Percentiles rank a stretch among this genome's conserved stretches.
These are phyloP conservation scores for Leccinum boreale DNA, from an alignment of 768 basidiomycete species.

Conservation along the genomic window DNA sequence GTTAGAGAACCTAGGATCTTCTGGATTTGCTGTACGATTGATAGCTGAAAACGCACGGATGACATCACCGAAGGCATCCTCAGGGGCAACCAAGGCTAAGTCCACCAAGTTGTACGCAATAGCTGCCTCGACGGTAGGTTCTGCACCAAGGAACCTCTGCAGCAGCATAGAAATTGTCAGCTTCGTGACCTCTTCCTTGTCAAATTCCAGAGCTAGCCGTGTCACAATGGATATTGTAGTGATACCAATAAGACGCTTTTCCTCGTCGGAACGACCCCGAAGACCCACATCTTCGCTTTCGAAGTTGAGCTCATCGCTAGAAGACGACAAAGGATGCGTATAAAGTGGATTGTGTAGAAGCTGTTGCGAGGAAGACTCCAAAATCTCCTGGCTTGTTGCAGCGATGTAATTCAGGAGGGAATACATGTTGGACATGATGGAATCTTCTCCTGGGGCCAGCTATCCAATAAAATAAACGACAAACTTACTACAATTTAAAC, in stretches of 20 bases:
- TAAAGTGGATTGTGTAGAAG: conserved; percentile 41
- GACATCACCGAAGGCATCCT: conserved; percentile 77
- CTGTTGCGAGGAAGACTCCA: conserved; percentile 48
- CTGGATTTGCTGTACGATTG: conserved; percentile 82
- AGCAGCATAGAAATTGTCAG: conserved; percentile 91
- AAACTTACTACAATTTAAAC: background rate
- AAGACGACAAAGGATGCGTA: conserved; percentile 25
- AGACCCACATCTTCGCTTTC: conserved; percentile 63
- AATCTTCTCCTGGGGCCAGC: conserved; percentile 84
- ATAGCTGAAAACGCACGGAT: conserved; percentile 81
- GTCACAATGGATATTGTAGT: conserved; percentile 92
- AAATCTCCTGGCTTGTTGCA: conserved; percentile 74
- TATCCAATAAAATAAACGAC: conserved; percentile 28
- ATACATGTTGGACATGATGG: conserved; percentile 94
- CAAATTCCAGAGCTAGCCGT: conserved; percentile 81
- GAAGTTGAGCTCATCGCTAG: conserved; percentile 47
- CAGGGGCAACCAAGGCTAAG: conserved; percentile 75
- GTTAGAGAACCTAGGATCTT: conserved; percentile 84
- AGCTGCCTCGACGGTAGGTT: conserved; percentile 85
- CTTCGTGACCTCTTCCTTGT: conserved; percentile 82
- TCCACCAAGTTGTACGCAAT: conserved; percentile 92
- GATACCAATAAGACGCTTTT: conserved; percentile 79
- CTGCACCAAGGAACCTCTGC: conserved; percentile 80
- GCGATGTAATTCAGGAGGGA: conserved; percentile 92
- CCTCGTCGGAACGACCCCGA: conserved; percentile 73